Conservation (phyloP, 2,329 filamentous ascomycete species). For the Pyricularia sp. region DNA sequence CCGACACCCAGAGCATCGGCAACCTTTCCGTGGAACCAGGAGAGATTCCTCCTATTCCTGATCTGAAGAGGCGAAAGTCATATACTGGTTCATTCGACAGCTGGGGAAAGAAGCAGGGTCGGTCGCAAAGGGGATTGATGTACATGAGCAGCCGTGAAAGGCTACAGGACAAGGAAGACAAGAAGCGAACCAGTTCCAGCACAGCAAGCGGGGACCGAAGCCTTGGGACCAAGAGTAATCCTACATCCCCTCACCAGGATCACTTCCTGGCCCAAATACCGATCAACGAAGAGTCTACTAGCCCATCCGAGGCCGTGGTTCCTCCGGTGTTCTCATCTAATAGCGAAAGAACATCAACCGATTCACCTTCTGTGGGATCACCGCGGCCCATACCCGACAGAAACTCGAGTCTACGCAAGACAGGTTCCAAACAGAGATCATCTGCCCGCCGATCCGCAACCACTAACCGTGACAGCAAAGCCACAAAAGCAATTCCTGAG, state of each 20-base stretch:
- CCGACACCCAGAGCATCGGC: conserved; percentile 53
- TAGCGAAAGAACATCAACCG: conserved; percentile 16
- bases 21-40: conserved; percentile 54
- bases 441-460: conserved; percentile 28
- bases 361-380: conserved; percentile 19
- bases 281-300: conserved; percentile 45
- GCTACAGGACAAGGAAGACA: conserved; percentile 55
- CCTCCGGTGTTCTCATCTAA: conserved; percentile 5
- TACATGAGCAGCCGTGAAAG: conserved; percentile 67
- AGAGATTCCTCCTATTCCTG: conserved; percentile 30
- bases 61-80: conserved; percentile 43
- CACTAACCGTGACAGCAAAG: conserved; percentile 37
- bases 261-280: conserved; percentile 41
- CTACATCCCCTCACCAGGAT: conserved; percentile 29
- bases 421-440: conserved; percentile 31
- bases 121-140: conserved; percentile 51
- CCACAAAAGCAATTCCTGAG: conserved; percentile 28
- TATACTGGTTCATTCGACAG: conserved; percentile 34
- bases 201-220: conserved; percentile 20
- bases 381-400: conserved; percentile 52
- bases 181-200: conserved; percentile 41
- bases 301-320: conserved; percentile 13
- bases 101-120: conserved; percentile 48
- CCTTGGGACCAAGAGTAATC: conserved; percentile 5
- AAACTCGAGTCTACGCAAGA: conserved; percentile 58